phyloP scores from a whole-genome alignment of 2,329 filamentous ascomycete species.

The Colletotrichum sp. region DNA sequence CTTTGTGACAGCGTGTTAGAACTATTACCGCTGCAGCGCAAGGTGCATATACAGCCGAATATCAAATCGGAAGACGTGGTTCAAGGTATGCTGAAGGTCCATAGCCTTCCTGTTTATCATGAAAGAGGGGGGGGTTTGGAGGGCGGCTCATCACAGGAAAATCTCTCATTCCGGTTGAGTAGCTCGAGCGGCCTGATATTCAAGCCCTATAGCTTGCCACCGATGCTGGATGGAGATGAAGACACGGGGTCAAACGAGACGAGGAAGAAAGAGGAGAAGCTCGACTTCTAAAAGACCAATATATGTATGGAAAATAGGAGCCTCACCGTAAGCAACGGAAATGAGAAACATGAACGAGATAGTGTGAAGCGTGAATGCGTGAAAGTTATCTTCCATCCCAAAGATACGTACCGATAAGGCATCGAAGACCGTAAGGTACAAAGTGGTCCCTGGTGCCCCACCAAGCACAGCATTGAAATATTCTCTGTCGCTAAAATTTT shows the following conservation, averaged over 20 bases:
- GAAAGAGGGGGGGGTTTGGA: slow-evolving; percentile 84
- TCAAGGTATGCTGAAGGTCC: slow-evolving; percentile 85
- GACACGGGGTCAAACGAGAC: slow-evolving; percentile 51
- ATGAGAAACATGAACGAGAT: not conserved
- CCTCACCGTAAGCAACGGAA: not conserved
- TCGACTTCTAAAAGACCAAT: slow-evolving; percentile 70
- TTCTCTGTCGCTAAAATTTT: not conserved
- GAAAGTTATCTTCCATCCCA: not conserved
- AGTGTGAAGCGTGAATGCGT: not conserved
- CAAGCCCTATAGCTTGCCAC: slow-evolving; percentile 87
- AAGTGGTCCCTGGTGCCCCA: not conserved
- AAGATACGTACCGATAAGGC: not conserved
- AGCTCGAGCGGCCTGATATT: slow-evolving; percentile 81
- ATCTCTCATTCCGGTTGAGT: slow-evolving; percentile 90
- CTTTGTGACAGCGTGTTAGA: slow-evolving; percentile 87
- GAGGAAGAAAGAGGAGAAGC: slow-evolving; percentile 63
- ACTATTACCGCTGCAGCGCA: slow-evolving; percentile 72
- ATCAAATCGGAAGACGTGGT: slow-evolving; percentile 70
- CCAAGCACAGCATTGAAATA: not conserved
- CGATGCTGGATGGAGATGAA: slow-evolving; percentile 73
- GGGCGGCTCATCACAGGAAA: slow-evolving; percentile 74
- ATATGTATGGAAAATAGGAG: not conserved
- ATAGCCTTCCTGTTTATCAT: slow-evolving; percentile 83
- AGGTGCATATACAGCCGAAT: slow-evolving; percentile 55
- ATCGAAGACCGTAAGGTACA: not conserved